phyloP scores from a whole-genome alignment of 2,329 filamentous ascomycete genomes.

The Talaromyces sp. region DNA sequence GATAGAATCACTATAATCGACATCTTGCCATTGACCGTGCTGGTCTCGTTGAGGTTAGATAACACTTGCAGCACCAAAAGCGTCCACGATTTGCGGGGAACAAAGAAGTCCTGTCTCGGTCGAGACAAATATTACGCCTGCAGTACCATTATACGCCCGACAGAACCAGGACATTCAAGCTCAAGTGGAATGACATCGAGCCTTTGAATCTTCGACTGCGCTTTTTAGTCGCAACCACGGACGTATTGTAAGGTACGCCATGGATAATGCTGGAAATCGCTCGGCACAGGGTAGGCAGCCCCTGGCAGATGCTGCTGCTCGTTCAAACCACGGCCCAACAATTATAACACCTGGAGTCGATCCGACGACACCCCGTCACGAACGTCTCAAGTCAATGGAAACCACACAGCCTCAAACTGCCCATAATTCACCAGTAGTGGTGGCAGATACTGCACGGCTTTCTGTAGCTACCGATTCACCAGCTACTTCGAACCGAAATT shows the following conservation, averaged over 20 bases:
- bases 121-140: neutral
- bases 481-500: constrained; percentile 49
- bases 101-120: neutral
- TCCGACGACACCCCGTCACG: constrained; percentile 14
- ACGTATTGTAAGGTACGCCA: constrained; percentile 5
- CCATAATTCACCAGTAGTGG: constrained; percentile 25
- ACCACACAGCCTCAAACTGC: constrained; percentile 27
- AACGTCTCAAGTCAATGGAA: constrained; percentile 25
- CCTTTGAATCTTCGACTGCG: neutral
- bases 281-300: constrained; percentile 34
- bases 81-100: neutral
- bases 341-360: constrained; percentile 21
- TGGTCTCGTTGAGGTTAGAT: neutral
- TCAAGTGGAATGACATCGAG: constrained; percentile 1
- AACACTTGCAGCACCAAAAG: neutral
- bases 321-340: constrained; percentile 45
- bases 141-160: neutral
- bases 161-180: neutral
- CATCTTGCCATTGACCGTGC: neutral
- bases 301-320: constrained; percentile 49
- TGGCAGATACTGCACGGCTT: constrained; percentile 51
- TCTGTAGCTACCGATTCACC: constrained; percentile 51
- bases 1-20: neutral
- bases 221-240: neutral
- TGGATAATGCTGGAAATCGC: constrained; percentile 23